These are phyloP conservation scores for Leucocoprinus sp. DNA, from an alignment of 768 basidiomycete species.

Conservation along the genomic window DNA sequence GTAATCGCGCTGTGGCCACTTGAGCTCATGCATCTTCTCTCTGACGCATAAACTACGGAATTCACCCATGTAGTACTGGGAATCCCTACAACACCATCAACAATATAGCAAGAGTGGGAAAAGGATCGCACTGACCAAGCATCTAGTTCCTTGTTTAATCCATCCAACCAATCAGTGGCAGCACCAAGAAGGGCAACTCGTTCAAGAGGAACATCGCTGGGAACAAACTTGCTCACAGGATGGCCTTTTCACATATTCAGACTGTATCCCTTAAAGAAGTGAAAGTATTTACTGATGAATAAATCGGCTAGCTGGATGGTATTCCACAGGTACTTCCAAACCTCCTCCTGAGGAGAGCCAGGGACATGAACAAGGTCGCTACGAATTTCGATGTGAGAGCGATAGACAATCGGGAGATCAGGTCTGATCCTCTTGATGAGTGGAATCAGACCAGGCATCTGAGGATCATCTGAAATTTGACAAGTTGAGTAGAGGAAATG, in stretches of 20 bases:
- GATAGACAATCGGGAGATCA: conserved; percentile 82
- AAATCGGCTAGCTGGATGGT: conserved; percentile 85
- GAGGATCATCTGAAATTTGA: conserved; percentile 60
- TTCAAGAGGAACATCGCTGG: conserved; percentile 67
- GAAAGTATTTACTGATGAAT: conserved; percentile 62
- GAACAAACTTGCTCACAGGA: conserved; percentile 92
- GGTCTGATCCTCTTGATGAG: conserved; percentile 82
- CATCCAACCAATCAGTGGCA: conserved; percentile 90
- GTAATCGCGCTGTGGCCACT: conserved; percentile 79
- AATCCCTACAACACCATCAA: conserved; percentile 37
- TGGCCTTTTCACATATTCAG: conserved; percentile 40
- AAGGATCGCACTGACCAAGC: conserved; percentile 33
- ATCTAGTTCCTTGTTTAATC: conserved; percentile 83
- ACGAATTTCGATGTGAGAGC: conserved; percentile 92
- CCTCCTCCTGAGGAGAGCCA: conserved; percentile 81
- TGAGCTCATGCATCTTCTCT: conserved; percentile 74
- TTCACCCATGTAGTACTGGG: conserved; percentile 85
- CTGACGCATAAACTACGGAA: conserved; percentile 69
- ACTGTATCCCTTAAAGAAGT: not conserved
- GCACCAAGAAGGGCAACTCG: conserved; percentile 72
- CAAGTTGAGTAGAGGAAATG: not conserved
- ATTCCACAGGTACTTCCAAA: conserved; percentile 94
- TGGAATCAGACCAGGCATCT: conserved; percentile 92
- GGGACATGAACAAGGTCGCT: conserved; percentile 77
- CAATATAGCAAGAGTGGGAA: not conserved